A percentile compares a stretch with the other conserved stretches of the same genome.
phyloP scores from a whole-genome alignment of 805 yeast species.

The Candida fluviatilis region DNA sequence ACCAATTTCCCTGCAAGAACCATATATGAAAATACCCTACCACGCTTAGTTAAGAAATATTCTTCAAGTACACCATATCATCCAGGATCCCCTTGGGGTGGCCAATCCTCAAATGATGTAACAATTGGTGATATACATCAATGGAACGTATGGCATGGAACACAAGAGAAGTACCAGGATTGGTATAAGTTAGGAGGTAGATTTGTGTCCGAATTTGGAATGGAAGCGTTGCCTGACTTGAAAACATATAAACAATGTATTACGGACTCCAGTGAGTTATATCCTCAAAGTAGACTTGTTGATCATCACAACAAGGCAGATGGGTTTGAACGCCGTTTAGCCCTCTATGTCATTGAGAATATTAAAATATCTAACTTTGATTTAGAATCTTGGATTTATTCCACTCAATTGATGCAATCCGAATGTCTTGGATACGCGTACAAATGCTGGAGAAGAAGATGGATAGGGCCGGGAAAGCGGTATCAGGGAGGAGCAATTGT shows the following conservation, averaged over 20 bases:
- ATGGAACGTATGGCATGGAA: constrained; percentile 58
- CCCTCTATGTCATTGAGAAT: constrained; percentile 45
- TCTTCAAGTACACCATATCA: constrained; percentile 32
- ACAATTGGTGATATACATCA: constrained; percentile 50
- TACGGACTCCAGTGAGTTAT: constrained; percentile 32
- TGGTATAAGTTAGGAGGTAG: constrained; percentile 46
- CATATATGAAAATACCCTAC: constrained; percentile 37
- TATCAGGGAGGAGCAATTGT: constrained; percentile 45
- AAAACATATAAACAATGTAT: constrained; percentile 34
- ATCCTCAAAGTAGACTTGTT: constrained; percentile 41
- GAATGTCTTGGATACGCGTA: constrained; percentile 47
- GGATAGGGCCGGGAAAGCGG: constrained; percentile 35
- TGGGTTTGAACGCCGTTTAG: constrained; percentile 44
- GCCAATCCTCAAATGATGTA: constrained; percentile 29
- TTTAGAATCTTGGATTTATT: constrained; percentile 42
- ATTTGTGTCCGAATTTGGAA: constrained; percentile 52
- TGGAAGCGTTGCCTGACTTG: constrained; percentile 42
- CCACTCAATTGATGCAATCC: constrained; percentile 50
- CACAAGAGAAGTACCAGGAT: constrained; percentile 45
- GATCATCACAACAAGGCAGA: constrained; percentile 49
- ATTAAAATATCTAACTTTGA: constrained; percentile 30
- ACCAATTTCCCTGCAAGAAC: constrained; percentile 41
- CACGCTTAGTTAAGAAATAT: constrained; percentile 24
- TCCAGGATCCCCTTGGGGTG: constrained; percentile 50
- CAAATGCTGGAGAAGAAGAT: constrained; percentile 43